phyloP scores from a whole-genome alignment of 768 basidiomycete genomes.

The Amyloporia xantha region DNA sequence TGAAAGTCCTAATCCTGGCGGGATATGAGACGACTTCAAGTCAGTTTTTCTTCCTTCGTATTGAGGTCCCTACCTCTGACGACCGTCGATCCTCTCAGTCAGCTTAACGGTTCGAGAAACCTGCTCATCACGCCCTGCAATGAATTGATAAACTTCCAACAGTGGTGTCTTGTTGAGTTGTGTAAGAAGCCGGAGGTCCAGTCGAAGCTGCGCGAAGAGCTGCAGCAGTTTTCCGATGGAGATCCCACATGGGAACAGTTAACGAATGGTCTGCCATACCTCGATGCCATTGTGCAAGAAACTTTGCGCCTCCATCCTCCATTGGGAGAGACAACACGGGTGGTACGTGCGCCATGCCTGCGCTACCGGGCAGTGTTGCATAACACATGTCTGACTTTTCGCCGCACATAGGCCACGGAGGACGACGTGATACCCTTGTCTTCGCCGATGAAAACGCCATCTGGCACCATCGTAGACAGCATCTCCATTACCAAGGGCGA shows the following conservation, averaged over 20 bases:
- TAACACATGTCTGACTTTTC: no score
- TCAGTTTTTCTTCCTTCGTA: slow-evolving; percentile 22
- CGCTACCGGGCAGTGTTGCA: no score
- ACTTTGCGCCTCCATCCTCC: slow-evolving; percentile 40
- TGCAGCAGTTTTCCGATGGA: slow-evolving; percentile 29
- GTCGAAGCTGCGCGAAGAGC: slow-evolving; percentile 41
- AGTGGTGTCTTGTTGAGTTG: slow-evolving; percentile 57
- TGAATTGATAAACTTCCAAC: no score
- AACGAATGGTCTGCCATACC: slow-evolving; percentile 42
- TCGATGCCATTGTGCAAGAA: slow-evolving; percentile 46
- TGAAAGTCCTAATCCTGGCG: slow-evolving; percentile 32
- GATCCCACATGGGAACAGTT: slow-evolving; percentile 55
- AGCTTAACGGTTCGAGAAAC: slow-evolving; percentile 19
- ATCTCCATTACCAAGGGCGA: slow-evolving; percentile 36
- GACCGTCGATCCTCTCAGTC: slow-evolving; percentile 6
- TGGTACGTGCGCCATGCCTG: slow-evolving; percentile 32
- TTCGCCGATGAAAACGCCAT: slow-evolving; percentile 22
- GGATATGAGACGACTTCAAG: slow-evolving; percentile 48
- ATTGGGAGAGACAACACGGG: slow-evolving; percentile 27
- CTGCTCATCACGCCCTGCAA: no score
- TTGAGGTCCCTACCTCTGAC: slow-evolving; percentile 8
- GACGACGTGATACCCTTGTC: slow-evolving; percentile 35
- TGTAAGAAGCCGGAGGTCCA: slow-evolving; percentile 39
- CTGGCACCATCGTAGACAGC: slow-evolving; percentile 23
- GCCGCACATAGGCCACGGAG: slow-evolving; percentile 25